Conservation (phyloP, 495 filamentous ascomycete genomes). For the Talaromyces trachyspermus region DNA sequence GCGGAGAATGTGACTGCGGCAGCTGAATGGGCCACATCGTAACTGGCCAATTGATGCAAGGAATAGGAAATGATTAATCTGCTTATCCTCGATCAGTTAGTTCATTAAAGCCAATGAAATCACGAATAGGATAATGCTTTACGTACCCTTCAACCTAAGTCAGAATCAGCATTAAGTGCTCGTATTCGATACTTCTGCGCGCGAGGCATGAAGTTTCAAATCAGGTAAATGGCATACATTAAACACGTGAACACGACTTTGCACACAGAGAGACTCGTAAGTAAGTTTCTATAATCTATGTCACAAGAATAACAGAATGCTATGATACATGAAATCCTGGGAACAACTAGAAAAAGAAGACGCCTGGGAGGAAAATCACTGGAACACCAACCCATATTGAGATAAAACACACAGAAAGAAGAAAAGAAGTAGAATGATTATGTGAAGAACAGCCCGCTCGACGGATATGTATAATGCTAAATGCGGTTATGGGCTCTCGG, state of each 20-base stretch:
- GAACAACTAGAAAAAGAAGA: background rate
- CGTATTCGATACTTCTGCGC: no score
- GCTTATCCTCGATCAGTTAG: no score
- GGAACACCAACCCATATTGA: conserved; percentile 2
- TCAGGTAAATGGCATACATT: no score
- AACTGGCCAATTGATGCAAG: no score
- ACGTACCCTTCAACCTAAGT: no score
- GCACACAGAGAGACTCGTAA: no score
- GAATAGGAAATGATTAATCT: no score
- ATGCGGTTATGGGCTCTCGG: conserved; percentile 3
- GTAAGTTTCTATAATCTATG: conserved; percentile 9
- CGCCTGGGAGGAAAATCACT: background rate
- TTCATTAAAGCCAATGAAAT: no score
- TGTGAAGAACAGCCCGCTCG: conserved; percentile 8
- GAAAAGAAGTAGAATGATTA: background rate
- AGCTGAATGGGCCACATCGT: conserved; percentile 11
- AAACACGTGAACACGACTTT: no score
- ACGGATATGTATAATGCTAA: conserved; percentile 9
- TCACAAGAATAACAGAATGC: conserved; percentile 8
- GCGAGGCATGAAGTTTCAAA: no score
- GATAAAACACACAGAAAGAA: conserved; percentile 1
- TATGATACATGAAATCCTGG: conserved; percentile 9
- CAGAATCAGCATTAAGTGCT: no score
- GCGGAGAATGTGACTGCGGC: conserved; percentile 11
- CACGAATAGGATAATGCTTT: no score